Evolutionary conservation across 2,329 filamentous ascomycete species (phyloP).

Genomic region (Aureobasidium namibiae): DNA sequence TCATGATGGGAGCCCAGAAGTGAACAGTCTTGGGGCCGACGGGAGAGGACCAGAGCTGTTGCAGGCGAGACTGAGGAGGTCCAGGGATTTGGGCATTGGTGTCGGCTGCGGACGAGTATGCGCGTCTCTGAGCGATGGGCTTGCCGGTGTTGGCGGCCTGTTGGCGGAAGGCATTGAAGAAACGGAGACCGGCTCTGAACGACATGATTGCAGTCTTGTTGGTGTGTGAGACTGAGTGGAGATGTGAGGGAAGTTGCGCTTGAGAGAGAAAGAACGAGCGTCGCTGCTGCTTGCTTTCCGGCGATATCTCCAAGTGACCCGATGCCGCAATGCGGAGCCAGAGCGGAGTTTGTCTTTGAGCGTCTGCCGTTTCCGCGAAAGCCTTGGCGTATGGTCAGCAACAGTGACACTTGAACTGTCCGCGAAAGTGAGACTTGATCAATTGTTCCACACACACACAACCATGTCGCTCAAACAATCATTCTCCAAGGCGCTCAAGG

Average conservation of each 20-base stretch:
- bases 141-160: constrained; percentile 40
- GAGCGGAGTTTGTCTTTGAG: constrained; percentile 8
- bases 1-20: constrained; percentile 97
- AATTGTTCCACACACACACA: neutral
- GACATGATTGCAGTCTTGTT: constrained; percentile 36
- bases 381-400: constrained; percentile 1
- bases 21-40: constrained; percentile 71
- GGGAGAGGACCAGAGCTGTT: constrained; percentile 54
- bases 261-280: neutral
- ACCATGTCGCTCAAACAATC: constrained; percentile 86
- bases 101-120: constrained; percentile 56
- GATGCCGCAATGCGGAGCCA: constrained; percentile 8
- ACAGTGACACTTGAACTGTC: neutral
- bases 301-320: neutral
- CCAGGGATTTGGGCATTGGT: constrained; percentile 24
- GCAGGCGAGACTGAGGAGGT: constrained; percentile 46
- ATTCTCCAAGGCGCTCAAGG: constrained; percentile 81
- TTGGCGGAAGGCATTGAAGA: constrained; percentile 44
- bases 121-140: constrained; percentile 49
- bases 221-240: constrained; percentile 14
- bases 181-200: constrained; percentile 50
- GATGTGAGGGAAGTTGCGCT: constrained; percentile 38
- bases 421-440: neutral
- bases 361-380: neutral
- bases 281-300: neutral